Evolutionary conservation across 345 rosid species (phyloP).

Genomic region (Clarkia xantiana): DNA sequence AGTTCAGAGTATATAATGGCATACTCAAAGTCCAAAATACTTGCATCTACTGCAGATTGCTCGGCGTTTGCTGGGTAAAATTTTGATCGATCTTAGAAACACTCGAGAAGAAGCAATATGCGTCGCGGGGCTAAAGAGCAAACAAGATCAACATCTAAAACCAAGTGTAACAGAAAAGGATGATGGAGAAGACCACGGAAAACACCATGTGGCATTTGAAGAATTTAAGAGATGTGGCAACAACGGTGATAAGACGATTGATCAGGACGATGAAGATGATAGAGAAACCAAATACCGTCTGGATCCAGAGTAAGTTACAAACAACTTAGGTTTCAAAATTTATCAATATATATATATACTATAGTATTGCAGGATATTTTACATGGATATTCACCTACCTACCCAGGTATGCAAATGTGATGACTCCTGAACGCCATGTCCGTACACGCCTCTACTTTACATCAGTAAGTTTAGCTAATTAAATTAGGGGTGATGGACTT

Average conservation of each 20-base stretch:
- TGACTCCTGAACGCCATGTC: constrained; percentile 95
- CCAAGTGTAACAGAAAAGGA: constrained; percentile 35
- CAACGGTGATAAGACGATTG: constrained; percentile 49
- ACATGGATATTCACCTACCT: constrained; percentile 8
- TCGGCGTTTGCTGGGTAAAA: constrained; percentile 86
- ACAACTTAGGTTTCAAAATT: constrained; percentile 2
- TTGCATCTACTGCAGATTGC: constrained; percentile 47
- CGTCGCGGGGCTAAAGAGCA: constrained; percentile 73
- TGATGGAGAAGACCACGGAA: constrained; percentile 35
- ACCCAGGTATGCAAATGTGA: constrained; percentile 99
- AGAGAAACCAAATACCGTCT: constrained; percentile 89
- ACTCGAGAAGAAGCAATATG: constrained; percentile 93
- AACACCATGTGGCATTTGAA: constrained; percentile 35
- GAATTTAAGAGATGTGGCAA: constrained; percentile 46
- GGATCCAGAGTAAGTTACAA: constrained; percentile 66
- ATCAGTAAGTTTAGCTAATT: constrained; percentile 50
- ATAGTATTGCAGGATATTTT: constrained; percentile 3
- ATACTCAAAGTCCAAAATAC: too few relatives aligned
- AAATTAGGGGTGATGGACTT: neutral
- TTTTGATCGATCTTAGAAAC: constrained; percentile 91
- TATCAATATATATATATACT: neutral
- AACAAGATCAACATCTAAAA: constrained; percentile 43
- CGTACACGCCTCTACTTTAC: constrained; percentile 98
- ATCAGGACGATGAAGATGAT: constrained; percentile 85
- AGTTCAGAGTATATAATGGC: too few relatives aligned